Conservation (phyloP, 2,329 filamentous ascomycete species). For the Talaromyces funiculosus region DNA sequence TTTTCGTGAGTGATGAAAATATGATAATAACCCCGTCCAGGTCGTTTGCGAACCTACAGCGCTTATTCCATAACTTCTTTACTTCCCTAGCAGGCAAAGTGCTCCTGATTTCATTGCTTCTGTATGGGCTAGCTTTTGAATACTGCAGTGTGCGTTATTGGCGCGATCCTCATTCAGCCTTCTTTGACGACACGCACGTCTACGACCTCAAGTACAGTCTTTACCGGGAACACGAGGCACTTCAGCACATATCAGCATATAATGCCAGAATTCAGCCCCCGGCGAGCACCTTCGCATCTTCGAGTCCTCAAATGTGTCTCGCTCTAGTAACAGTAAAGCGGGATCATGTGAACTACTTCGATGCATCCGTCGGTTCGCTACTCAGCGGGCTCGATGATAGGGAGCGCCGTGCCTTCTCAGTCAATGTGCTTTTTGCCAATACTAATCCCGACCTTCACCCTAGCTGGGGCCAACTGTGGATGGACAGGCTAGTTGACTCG, state of each 20-base stretch:
- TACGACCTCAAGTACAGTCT: constrained; percentile 25
- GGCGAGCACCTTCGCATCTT: not conserved
- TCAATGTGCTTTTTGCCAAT: constrained; percentile 22
- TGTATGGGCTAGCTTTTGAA: constrained; percentile 19
- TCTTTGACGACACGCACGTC: constrained; percentile 22
- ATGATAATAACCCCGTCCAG: not conserved
- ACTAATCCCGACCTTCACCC: constrained; percentile 22
- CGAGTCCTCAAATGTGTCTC: constrained; percentile 18
- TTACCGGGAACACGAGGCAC: constrained; percentile 20
- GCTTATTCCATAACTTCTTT: not conserved
- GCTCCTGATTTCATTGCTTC: constrained; percentile 5
- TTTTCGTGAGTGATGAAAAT: not conserved
- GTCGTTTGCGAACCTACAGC: not conserved
- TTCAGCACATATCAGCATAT: constrained; percentile 19
- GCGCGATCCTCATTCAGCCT: constrained; percentile 26
- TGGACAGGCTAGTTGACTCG: constrained; percentile 18
- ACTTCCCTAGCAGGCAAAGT: constrained; percentile 4
- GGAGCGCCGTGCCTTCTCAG: constrained; percentile 20
- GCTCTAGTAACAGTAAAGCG: constrained; percentile 23
- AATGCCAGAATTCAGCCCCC: constrained; percentile 17
- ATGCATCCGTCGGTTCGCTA: constrained; percentile 22
- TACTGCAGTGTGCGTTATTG: constrained; percentile 21
- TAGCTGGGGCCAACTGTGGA: constrained; percentile 23
- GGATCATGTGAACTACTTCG: constrained; percentile 23
- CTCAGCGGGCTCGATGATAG: constrained; percentile 18